Base-by-base conservation (phyloP, 768 basidiomycete species). In the Gelatoporia subvermispora region DNA sequence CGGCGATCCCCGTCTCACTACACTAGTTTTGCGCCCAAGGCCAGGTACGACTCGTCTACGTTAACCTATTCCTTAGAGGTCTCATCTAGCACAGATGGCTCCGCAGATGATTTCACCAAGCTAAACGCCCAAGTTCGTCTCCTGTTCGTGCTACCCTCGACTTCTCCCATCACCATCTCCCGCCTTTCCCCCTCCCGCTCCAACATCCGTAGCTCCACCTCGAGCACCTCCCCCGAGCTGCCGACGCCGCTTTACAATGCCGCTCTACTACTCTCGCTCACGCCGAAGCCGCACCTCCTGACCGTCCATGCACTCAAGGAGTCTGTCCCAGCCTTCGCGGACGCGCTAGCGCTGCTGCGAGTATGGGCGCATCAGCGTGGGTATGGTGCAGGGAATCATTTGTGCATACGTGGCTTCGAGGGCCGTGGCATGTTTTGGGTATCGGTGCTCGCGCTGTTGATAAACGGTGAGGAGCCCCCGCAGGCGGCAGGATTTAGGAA, bases 331-430 rank as follows among this genome's bases (percentile, higher is more conserved):
- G 75, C 82, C 0, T 93, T 90, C 63, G 64, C 67, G 1, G 85
- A 93, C 43, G 90, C 90, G 0, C 63, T 92, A 8, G 74, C 85
- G 0, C 72, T 97, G 1, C 77, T 97, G 15, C 79, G 91, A 9
- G 77, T 94, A 15, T 99, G 96, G 96, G 90, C 89, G 1, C 82
- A 84, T 43, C 87, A 93, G 57, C 75, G 93, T 36, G 92, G 92
- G 0, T 93, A 85, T 55, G 75, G 80, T 2, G 73, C 76, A 52
- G 80, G 84, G 10, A 64, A 67, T 3, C 66, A 72, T 36, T 60
- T 79, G 52, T 84, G 80, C 56, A 70, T 88, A 3, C 71, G 75
- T 15, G 89, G 89, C 15, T 93, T 85, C 60, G 86, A 82, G 58
- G 75, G 75, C 7, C 70, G 74, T 20, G 88, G 88, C 1, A 60